Conservation (phyloP, 1,284 basidiomycete species). For the Tylopilus orsonianus region DNA sequence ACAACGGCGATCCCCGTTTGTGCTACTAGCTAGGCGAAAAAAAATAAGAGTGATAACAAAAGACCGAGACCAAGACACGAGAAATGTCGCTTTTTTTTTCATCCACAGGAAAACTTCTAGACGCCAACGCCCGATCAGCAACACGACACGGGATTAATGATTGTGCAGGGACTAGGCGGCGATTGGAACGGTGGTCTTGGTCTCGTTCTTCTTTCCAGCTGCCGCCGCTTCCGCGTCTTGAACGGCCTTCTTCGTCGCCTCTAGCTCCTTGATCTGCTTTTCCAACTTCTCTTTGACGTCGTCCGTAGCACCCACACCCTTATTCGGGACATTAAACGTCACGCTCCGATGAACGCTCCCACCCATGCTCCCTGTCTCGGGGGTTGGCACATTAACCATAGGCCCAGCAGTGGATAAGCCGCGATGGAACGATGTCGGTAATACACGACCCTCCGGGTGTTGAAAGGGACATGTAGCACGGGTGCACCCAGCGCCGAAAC, state of each 20-base stretch:
- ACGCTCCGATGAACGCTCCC: slow-evolving; percentile 65
- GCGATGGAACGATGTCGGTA: slow-evolving; percentile 75
- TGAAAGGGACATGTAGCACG: slow-evolving; percentile 73
- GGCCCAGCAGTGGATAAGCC: slow-evolving; percentile 62
- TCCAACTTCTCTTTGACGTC: slow-evolving; percentile 52
- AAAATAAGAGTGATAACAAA: slow-evolving; percentile 24
- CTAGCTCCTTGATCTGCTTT: slow-evolving; percentile 59
- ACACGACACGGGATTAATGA: not conserved
- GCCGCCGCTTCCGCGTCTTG: slow-evolving; percentile 56
- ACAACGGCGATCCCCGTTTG: slow-evolving; percentile 18
- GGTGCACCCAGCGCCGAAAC: slow-evolving; percentile 78
- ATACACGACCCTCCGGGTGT: slow-evolving; percentile 76
- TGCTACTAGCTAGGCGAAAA: slow-evolving; percentile 8
- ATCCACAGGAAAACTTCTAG: slow-evolving; percentile 18
- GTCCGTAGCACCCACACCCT: slow-evolving; percentile 31
- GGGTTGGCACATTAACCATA: slow-evolving; percentile 55
- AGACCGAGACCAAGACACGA: slow-evolving; percentile 18
- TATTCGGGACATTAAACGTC: slow-evolving; percentile 54
- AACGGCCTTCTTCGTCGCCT: slow-evolving; percentile 57
- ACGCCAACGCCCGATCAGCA: slow-evolving; percentile 4
- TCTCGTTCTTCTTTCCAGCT: slow-evolving; percentile 57
- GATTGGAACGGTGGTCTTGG: slow-evolving; percentile 52
- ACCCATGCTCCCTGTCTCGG: slow-evolving; percentile 62
- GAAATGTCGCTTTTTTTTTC: slow-evolving; percentile 23
- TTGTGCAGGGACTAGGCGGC: slow-evolving; percentile 27